These are phyloP conservation scores for Auricularia cornea DNA, from an alignment of 768 basidiomycete species.

Conservation along the genomic window DNA sequence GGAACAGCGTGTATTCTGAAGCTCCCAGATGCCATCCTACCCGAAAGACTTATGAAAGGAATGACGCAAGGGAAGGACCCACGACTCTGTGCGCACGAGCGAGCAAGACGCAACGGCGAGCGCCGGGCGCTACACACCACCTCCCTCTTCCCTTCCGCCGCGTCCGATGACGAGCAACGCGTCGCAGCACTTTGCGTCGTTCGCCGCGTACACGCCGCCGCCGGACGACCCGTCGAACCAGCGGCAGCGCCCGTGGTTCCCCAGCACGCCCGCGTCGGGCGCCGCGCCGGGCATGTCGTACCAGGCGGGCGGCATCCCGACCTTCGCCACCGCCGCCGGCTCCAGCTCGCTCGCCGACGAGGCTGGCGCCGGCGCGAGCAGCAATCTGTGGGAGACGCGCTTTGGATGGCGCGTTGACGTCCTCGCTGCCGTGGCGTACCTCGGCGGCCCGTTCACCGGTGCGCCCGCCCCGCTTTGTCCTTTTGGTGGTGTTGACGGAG, in stretches of 20 bases:
- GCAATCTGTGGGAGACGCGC: slow-evolving; percentile 63
- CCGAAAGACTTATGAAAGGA: no score
- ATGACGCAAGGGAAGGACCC: no score
- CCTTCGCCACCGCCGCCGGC: slow-evolving; percentile 39
- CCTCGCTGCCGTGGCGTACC: slow-evolving; percentile 54
- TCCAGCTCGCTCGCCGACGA: slow-evolving; percentile 16
- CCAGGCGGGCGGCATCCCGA: slow-evolving; percentile 60
- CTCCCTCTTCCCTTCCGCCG: neutral
- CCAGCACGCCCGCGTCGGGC: slow-evolving; percentile 21
- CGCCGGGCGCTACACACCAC: no score
- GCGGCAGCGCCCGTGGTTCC: slow-evolving; percentile 45
- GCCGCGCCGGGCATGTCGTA: slow-evolving; percentile 40
- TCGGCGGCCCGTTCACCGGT: slow-evolving; percentile 70
- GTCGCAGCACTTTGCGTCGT: slow-evolving; percentile 1
- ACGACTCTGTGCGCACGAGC: no score
- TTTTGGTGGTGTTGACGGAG: neutral
- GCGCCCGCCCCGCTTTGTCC: no score
- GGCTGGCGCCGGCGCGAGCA: slow-evolving; percentile 33
- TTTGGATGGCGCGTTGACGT: slow-evolving; percentile 60
- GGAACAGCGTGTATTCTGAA: no score
- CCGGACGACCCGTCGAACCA: slow-evolving; percentile 42
- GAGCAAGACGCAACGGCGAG: no score
- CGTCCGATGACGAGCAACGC: neutral
- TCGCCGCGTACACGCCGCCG: slow-evolving; percentile 31
- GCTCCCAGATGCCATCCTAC: no score